phyloP scores from a whole-genome alignment of 208 protist species.

The Trypanosoma cruzi region DNA sequence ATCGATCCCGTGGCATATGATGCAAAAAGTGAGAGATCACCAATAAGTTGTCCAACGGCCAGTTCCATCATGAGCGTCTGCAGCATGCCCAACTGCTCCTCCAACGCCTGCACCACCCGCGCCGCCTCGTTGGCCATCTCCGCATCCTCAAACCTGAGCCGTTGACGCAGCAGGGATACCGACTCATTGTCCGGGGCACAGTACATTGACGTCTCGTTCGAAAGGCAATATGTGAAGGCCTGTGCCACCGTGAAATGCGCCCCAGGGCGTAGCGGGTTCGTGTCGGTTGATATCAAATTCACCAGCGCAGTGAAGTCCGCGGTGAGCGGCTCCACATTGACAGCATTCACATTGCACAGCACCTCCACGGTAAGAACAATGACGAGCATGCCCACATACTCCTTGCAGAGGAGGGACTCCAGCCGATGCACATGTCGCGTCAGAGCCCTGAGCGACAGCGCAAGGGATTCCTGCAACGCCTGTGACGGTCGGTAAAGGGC shows the following conservation, averaged over 20 bases:
- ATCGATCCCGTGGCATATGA: neutral
- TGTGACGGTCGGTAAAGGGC: conserved; percentile 50
- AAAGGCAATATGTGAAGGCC: conserved; percentile 68
- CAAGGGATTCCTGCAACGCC: conserved; percentile 24
- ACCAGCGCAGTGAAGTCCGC: conserved; percentile 47
- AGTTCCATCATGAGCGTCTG: conserved; percentile 75
- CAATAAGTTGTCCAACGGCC: conserved; percentile 72
- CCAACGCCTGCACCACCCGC: conserved; percentile 49
- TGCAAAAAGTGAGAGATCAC: conserved; percentile 41
- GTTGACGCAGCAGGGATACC: conserved; percentile 45
- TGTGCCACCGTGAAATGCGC: conserved; percentile 53
- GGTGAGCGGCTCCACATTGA: conserved; percentile 44
- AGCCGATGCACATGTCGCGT: conserved; percentile 46
- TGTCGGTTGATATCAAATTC: conserved; percentile 55
- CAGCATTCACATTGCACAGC: conserved; percentile 81
- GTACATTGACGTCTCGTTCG: conserved; percentile 71
- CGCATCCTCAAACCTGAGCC: conserved; percentile 54
- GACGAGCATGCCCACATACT: conserved; percentile 78
- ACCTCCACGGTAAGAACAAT: conserved; percentile 68
- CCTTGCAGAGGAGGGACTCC: conserved; percentile 45
- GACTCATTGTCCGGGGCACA: conserved; percentile 64
- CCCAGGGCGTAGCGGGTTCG: conserved; percentile 33
- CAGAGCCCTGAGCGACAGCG: conserved; percentile 35
- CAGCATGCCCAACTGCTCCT: conserved; percentile 74
- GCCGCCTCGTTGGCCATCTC: conserved; percentile 46